Conservation (phyloP, 495 filamentous ascomycete species). For the Oidiodendron maius region DNA sequence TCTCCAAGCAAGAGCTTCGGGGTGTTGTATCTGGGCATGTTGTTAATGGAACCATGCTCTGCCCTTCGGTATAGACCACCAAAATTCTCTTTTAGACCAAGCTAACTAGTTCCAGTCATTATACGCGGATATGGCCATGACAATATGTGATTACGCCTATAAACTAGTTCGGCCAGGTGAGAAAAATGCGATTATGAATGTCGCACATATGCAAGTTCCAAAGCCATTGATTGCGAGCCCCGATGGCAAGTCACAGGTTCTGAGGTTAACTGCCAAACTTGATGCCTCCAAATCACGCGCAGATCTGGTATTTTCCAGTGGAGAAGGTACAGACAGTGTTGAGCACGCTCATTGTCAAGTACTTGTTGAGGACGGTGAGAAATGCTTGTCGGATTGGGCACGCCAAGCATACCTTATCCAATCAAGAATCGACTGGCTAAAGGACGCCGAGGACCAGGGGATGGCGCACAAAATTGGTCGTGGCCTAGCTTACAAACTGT, state of each 20-base stretch:
- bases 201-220: constrained; percentile 59
- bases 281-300: background rate
- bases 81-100: background rate
- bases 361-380: constrained; percentile 34
- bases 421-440: constrained; percentile 42
- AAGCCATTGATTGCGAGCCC: constrained; percentile 63
- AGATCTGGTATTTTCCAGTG: constrained; percentile 13
- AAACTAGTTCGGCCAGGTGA: constrained; percentile 48
- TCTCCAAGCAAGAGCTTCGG: constrained; percentile 53
- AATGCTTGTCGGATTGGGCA: constrained; percentile 49
- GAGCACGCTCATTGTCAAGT: constrained; percentile 51
- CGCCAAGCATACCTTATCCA: constrained; percentile 51
- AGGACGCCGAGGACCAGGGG: constrained; percentile 52
- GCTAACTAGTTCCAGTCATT: constrained; percentile 26
- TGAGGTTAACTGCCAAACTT: constrained; percentile 13
- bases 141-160: constrained; percentile 62
- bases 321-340: constrained; percentile 21
- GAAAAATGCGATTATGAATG: constrained; percentile 51
- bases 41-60: constrained; percentile 52
- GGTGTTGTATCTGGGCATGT: constrained; percentile 60
- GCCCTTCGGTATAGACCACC: constrained; percentile 30
- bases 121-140: constrained; percentile 75
- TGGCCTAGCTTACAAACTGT: constrained; percentile 73
- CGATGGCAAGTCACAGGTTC: constrained; percentile 27
- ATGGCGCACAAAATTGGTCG: constrained; percentile 27